Evolutionary conservation across 192 early-diverging fungal genomes (phyloP), one percentile per base, ranked within the genome.

Genomic region (Dimargaris cristalligena): DNA sequence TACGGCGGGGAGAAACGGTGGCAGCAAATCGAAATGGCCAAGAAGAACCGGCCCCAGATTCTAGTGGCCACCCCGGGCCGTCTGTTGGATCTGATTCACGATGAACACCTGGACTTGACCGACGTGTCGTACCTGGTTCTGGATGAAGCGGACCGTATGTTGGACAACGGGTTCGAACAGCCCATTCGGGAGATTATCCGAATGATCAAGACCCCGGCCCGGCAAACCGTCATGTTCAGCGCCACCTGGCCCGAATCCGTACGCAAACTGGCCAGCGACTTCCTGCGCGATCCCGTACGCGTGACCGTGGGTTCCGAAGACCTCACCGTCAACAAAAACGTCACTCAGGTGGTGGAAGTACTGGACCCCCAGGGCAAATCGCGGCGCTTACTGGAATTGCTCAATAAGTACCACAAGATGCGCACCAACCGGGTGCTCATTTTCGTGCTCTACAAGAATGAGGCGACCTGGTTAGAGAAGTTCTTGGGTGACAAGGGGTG

Each of bases 131-230:
- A 85, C 65, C 69, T 97, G 65, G 93, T 99, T 9, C 73, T 97
- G 47, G 94, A 99, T 65, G 94, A 97, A 74, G 93, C 91, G 41
- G 95, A 98, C 75, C 85, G 92, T 60, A 98, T 95, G 95, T 73
- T 98, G 60, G 92, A 99, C 62, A 80, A 82, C 60, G 92, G 90
- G 34, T 95, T 95, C 72, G 89, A 96, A 63, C 80, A 87, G 55
- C 88, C 84, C 48, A 90, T 98, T 59, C 80, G 82, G 48, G 81
- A 81, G 29, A 96, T 98, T 60, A 78, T 94, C 45, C 69, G 70
- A 25, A 84, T 91, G 63, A 75, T 67, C 34, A 72, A 77, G 71
- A 78, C 86, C 46, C 72, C 73, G 25, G 71, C 78, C 48, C 85
- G 90, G 23, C 92, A 95, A 65, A 94, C 90, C 2, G 84, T 90